These are phyloP conservation scores for Neurospora intermedia DNA, from an alignment of 495 filamentous ascomycete genomes.

Conservation along the genomic window DNA sequence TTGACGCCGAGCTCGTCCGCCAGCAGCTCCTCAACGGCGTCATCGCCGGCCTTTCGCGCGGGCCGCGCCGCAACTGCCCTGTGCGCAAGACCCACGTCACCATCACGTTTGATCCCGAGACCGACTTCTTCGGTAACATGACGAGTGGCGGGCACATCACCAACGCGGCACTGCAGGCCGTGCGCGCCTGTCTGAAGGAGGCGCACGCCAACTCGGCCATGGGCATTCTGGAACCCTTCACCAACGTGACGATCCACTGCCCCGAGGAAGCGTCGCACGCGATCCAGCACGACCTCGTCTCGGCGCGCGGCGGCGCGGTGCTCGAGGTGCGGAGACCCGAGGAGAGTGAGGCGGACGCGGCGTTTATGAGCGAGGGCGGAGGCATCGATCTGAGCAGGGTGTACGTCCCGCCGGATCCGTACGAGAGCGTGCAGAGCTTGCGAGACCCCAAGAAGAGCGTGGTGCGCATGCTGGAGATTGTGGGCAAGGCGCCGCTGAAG, in stretches of 20 bases:
- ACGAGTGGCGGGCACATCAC: conserved; percentile 66
- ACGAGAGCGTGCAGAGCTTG: conserved; percentile 44
- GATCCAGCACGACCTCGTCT: conserved; percentile 84
- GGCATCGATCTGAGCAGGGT: conserved; percentile 57
- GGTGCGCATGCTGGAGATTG: conserved; percentile 46
- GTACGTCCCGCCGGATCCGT: conserved; percentile 80
- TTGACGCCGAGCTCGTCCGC: conserved; percentile 47
- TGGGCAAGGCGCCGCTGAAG: conserved; percentile 78
- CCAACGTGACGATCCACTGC: conserved; percentile 73
- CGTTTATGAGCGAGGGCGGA: conserved; percentile 3
- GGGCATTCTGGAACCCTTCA: conserved; percentile 82
- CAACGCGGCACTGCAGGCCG: conserved; percentile 63
- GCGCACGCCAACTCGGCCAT: conserved; percentile 37
- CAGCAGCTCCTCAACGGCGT: conserved; percentile 65
- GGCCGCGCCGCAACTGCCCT: conserved; percentile 65
- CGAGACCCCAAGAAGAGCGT: conserved; percentile 27
- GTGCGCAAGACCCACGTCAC: conserved; percentile 59
- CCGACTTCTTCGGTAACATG: conserved; percentile 50
- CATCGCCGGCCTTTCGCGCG: conserved; percentile 75
- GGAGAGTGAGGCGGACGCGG: conserved; percentile 5
- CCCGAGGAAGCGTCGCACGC: conserved; percentile 70
- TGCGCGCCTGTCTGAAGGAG: conserved; percentile 51
- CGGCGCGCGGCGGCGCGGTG: conserved; percentile 74
- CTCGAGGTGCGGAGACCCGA: conserved; percentile 63
- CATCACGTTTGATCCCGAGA: conserved; percentile 53